Percentiles rank a stretch among this genome's conserved stretches.
Evolutionary conservation across 495 filamentous ascomycete genomes (phyloP).

Genomic region (Penicillium mononematosum): DNA sequence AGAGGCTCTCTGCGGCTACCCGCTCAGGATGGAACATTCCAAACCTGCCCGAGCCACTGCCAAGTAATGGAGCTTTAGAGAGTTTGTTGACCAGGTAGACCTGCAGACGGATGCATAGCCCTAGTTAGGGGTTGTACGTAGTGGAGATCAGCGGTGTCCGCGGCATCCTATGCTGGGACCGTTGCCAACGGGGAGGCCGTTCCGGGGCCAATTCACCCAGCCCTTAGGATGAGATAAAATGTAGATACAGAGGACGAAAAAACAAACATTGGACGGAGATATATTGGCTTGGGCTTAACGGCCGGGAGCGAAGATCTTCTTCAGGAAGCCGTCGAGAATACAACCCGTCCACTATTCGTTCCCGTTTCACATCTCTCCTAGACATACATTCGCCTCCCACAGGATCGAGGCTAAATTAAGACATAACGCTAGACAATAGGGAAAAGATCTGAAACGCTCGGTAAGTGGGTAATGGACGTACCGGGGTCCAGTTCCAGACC

Average conservation of each 20-base stretch:
- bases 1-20: constrained; percentile 26
- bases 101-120: constrained; percentile 1
- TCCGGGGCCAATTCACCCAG: constrained; percentile 2
- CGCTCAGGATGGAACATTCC: constrained; percentile 30
- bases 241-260: neutral
- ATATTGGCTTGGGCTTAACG: neutral
- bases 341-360: constrained; percentile 3
- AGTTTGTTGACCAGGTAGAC: constrained; percentile 10
- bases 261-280: neutral
- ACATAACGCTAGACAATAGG: constrained; percentile 17
- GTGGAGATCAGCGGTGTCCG: neutral
- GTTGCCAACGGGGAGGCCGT: constrained; percentile 10
- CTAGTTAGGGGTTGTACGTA: constrained; percentile 19
- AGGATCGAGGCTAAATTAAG: constrained; percentile 19
- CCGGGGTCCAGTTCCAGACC: constrained; percentile 16
- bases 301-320: constrained; percentile 9
- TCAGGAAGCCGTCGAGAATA: constrained; percentile 6
- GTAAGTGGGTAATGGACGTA: constrained; percentile 23
- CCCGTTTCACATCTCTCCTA: constrained; percentile 11
- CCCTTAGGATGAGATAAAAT: neutral
- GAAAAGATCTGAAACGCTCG: constrained; percentile 26
- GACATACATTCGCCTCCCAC: constrained; percentile 6
- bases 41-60: constrained; percentile 20
- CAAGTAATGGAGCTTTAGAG: constrained; percentile 4
- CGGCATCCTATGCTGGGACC: constrained; percentile 3